Evolutionary conservation across 176 grass and related monocot genomes (phyloP).

Genomic region (Carex scoparia): DNA sequence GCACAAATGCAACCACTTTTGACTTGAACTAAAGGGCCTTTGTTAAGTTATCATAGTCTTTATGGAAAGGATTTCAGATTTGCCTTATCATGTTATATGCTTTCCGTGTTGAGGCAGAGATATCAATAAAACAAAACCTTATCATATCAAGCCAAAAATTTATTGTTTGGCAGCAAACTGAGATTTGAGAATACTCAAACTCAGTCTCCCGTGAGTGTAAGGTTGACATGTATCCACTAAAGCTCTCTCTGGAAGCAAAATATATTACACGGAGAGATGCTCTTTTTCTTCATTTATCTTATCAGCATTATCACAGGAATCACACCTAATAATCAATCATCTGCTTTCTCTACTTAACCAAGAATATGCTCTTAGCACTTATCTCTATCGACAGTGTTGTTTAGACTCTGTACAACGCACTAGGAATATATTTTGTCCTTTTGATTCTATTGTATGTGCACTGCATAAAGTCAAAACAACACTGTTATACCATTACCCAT

Average conservation of each 20-base stretch:
- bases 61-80: neutral
- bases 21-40: neutral
- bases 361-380: neutral
- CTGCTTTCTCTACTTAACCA: neutral
- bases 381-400: neutral
- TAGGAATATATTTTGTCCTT: too few relatives aligned
- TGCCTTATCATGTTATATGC: constrained; percentile 5
- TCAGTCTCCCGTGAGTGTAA: constrained; percentile 22
- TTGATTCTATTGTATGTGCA: too few relatives aligned
- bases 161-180: neutral
- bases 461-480: too few relatives aligned
- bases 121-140: constrained; percentile 1
- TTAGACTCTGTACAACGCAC: too few relatives aligned
- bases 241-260: constrained; percentile 3
- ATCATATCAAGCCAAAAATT: constrained; percentile 1
- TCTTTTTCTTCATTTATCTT: constrained; percentile 7
- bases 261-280: neutral
- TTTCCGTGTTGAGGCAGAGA: constrained; percentile 1
- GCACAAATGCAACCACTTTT: neutral
- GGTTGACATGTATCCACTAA: constrained; percentile 35
- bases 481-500: too few relatives aligned
- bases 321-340: neutral
- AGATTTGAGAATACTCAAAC: neutral
- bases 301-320: constrained; percentile 28
- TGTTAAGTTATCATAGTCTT: neutral